Evolutionary conservation across 306 rosid genomes (phyloP).

Genomic region (Dicorynia guianensis): DNA sequence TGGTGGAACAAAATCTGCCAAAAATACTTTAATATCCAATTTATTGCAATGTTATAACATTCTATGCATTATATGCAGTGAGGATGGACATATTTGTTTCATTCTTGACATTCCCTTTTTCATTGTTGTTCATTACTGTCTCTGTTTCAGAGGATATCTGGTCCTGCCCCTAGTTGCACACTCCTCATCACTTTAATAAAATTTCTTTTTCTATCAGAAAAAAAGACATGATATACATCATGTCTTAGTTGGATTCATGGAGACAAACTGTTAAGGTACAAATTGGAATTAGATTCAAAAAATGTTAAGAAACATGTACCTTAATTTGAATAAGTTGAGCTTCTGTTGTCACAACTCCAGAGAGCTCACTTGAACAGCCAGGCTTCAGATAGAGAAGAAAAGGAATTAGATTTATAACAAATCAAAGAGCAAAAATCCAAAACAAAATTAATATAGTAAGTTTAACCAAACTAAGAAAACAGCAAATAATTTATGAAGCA

Average conservation of each 20-base stretch:
- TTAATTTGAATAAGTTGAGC: conserved; percentile 92
- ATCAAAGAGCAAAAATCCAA: not conserved
- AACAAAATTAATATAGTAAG: not conserved
- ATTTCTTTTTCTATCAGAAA: no score
- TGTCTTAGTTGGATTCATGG: conserved; percentile 10
- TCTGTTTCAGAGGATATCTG: no score
- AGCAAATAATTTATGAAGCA: not conserved
- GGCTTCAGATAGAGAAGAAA: conserved; percentile 65
- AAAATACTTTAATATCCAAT: conserved; percentile 10
- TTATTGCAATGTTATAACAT: not conserved
- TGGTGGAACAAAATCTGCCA: not conserved
- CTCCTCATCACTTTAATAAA: no score
- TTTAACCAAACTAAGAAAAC: conserved; percentile 21
- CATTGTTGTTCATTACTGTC: no score
- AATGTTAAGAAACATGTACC: conserved; percentile 55
- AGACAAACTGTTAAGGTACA: conserved; percentile 22
- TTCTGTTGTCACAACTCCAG: conserved; percentile 63
- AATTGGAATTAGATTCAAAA: conserved; percentile 4
- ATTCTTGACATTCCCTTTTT: no score
- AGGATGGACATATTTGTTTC: no score
- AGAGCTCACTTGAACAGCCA: conserved; percentile 97
- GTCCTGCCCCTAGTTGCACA: no score
- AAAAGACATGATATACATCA: not conserved
- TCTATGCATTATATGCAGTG: no score
- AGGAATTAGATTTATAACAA: conserved; percentile 20